phyloP scores from a whole-genome alignment of 352 stramenopile genomes.

The Phytophthora pini region DNA sequence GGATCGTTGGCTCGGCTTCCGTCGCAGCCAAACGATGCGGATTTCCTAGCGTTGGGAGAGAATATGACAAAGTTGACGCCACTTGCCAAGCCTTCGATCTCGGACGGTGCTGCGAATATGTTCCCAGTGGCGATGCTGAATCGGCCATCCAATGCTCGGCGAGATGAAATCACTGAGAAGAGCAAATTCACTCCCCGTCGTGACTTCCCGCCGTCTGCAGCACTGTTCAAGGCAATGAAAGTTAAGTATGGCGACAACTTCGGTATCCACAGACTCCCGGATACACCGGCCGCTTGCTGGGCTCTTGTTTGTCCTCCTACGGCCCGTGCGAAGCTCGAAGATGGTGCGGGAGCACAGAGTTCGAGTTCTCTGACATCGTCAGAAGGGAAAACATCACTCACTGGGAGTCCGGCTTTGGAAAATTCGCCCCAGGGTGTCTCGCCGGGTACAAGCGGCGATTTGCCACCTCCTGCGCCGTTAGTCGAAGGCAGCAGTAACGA shows the following conservation, averaged over 20 bases:
- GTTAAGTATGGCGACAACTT: conserved; percentile 85
- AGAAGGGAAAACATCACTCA: conserved; percentile 19
- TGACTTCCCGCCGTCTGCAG: conserved; percentile 84
- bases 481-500: conserved; percentile 4
- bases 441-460: conserved; percentile 13
- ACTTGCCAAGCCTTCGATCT: conserved; percentile 58
- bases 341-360: conserved; percentile 26
- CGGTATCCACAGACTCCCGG: conserved; percentile 71
- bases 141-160: conserved; percentile 58
- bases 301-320: conserved; percentile 74
- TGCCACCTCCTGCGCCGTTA: not conserved
- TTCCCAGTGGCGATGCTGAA: conserved; percentile 71
- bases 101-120: conserved; percentile 77
- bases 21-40: conserved; percentile 45
- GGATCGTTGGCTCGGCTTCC: conserved; percentile 41
- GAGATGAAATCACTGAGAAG: conserved; percentile 80
- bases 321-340: conserved; percentile 68
- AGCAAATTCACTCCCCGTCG: conserved; percentile 83
- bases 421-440: not conserved
- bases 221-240: conserved; percentile 87
- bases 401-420: not conserved
- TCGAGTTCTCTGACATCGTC: conserved; percentile 1
- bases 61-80: conserved; percentile 73
- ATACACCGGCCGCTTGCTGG: conserved; percentile 80
- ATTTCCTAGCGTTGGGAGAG: conserved; percentile 65